Evolutionary conservation across 2,329 filamentous ascomycete genomes (phyloP).

Genomic region (Hypoxylon sp.): DNA sequence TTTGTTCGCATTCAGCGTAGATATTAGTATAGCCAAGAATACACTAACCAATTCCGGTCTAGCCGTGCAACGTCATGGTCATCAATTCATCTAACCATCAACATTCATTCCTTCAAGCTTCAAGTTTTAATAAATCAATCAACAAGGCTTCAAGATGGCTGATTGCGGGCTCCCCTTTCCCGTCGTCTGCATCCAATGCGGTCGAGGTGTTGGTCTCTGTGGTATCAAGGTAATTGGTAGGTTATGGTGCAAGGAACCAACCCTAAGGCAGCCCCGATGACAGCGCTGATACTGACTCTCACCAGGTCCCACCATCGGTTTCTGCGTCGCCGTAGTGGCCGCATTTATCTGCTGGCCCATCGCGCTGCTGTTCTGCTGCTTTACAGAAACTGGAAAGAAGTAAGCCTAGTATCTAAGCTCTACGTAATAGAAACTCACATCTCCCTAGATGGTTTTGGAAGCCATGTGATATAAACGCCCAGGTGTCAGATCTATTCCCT

Average conservation of each 20-base stretch:
- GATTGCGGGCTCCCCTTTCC: constrained; percentile 46
- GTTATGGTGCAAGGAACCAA: not conserved
- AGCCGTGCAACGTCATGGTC: constrained; percentile 18
- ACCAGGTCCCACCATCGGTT: constrained; percentile 46
- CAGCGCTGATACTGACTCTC: constrained; percentile 10
- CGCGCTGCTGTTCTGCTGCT: constrained; percentile 48
- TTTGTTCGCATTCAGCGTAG: not conserved
- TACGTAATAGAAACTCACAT: constrained; percentile 2
- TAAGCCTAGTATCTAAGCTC: constrained; percentile 25
- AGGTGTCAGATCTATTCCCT: constrained; percentile 46
- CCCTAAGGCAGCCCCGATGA: not conserved
- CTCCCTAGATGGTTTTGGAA: constrained; percentile 48
- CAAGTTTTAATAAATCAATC: not conserved
- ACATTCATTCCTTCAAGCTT: constrained; percentile 11
- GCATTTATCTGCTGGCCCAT: constrained; percentile 47
- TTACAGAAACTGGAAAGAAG: constrained; percentile 48
- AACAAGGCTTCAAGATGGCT: constrained; percentile 28
- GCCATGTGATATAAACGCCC: constrained; percentile 47
- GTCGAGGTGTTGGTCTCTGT: constrained; percentile 46
- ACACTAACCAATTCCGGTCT: constrained; percentile 27
- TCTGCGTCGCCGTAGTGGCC: constrained; percentile 44
- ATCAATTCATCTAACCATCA: constrained; percentile 10
- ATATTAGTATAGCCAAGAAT: constrained; percentile 9
- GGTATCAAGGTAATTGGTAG: constrained; percentile 47
- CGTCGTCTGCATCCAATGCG: constrained; percentile 49